A percentile compares a stretch with the other conserved stretches of the same genome.
These are phyloP conservation scores for Hymenoscyphus scutula DNA, from an alignment of 2,329 filamentous ascomycete species.

Conservation along the genomic window DNA sequence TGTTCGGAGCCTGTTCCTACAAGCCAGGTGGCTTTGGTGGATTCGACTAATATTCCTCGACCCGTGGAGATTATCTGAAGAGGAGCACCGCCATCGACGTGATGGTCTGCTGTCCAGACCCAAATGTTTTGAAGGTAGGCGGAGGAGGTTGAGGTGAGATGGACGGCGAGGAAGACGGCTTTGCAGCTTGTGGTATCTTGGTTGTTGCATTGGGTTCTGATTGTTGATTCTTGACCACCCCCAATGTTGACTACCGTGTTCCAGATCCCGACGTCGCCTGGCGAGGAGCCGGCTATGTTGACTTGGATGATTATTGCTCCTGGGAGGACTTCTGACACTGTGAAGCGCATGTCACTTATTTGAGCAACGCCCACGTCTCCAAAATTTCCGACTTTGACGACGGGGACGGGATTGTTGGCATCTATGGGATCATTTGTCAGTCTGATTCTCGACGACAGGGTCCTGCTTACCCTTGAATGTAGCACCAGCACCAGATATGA, in stretches of 20 bases:
- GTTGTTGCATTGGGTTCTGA: constrained; percentile 53
- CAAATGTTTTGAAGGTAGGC: constrained; percentile 46
- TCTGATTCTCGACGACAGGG: background rate
- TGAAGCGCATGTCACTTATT: constrained; percentile 52
- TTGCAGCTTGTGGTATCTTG: constrained; percentile 16
- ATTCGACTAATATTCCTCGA: background rate
- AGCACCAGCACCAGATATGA: constrained; percentile 45
- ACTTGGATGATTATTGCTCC: constrained; percentile 28
- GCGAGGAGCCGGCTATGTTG: constrained; percentile 21
- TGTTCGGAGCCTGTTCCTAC: constrained; percentile 39
- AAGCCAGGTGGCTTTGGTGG: background rate
- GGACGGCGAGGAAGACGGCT: constrained; percentile 11
- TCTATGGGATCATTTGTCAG: background rate
- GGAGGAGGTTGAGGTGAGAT: constrained; percentile 32
- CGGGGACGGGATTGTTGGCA: constrained; percentile 41
- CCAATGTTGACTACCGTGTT: constrained; percentile 43
- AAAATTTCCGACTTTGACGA: constrained; percentile 50
- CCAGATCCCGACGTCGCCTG: constrained; percentile 40
- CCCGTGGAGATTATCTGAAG: background rate
- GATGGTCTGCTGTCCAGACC: constrained; percentile 46
- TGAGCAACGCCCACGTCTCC: constrained; percentile 49
- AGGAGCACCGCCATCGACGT: constrained; percentile 27
- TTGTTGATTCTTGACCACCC: constrained; percentile 41
- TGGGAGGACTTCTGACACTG: constrained; percentile 44
- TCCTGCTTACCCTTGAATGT: constrained; percentile 41